Conservation (phyloP, 495 filamentous ascomycete genomes). For the Daldinia concentrica region DNA sequence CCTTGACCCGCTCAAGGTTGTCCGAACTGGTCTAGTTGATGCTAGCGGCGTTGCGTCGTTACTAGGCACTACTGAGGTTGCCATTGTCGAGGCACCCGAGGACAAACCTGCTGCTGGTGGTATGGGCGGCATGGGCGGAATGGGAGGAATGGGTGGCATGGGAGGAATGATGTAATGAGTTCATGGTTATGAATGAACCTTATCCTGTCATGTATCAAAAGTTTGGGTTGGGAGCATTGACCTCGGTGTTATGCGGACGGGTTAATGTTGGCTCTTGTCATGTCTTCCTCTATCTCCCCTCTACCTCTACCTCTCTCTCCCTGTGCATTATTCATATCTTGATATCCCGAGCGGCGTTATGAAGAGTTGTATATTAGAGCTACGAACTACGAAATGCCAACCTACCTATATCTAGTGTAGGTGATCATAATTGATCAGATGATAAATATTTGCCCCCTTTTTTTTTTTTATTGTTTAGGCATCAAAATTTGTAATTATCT, state of each 20-base stretch:
- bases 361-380: conserved; percentile 45
- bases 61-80: conserved; percentile 97
- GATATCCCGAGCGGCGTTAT: conserved; percentile 49
- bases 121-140: conserved; percentile 77
- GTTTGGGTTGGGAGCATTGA: conserved; percentile 48
- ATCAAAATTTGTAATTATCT: conserved; percentile 18
- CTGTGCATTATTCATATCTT: conserved; percentile 43
- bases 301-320: conserved; percentile 21
- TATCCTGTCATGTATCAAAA: conserved; percentile 47
- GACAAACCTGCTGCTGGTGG: conserved; percentile 77
- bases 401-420: conserved; percentile 23
- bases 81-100: conserved; percentile 94
- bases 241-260: conserved; percentile 48
- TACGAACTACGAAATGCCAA: conserved; percentile 27
- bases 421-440: conserved; percentile 37
- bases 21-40: conserved; percentile 92
- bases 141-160: conserved; percentile 70
- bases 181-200: conserved; percentile 36
- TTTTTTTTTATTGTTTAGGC: conserved; percentile 16
- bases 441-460: conserved; percentile 9
- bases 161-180: conserved; percentile 63
- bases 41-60: conserved; percentile 96
- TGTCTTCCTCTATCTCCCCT: conserved; percentile 45
- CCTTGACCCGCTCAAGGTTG: conserved; percentile 98
- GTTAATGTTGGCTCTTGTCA: conserved; percentile 44